A percentile compares a stretch with the other conserved stretches of the same genome.
Conservation (phyloP, 2,329 filamentous ascomycete genomes). For the Mycosphaerella arachidis region DNA sequence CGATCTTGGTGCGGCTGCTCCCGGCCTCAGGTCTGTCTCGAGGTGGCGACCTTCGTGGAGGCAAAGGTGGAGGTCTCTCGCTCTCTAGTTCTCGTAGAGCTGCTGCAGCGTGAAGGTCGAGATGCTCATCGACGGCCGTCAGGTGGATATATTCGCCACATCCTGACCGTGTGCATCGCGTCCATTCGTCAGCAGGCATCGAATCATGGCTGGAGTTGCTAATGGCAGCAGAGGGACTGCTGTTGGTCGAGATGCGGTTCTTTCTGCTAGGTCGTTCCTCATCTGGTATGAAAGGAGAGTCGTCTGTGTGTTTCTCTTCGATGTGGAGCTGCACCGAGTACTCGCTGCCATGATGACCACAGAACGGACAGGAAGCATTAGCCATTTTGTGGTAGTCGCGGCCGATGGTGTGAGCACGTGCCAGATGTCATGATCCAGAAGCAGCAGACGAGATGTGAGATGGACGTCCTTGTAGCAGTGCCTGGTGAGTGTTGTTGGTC, state of each 20-base stretch:
- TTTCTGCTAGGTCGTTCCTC: background rate
- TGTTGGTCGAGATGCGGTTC: background rate
- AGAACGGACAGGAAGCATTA: conserved; percentile 28
- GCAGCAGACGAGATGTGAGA: background rate
- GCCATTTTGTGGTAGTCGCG: conserved; percentile 20
- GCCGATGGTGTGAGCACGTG: background rate
- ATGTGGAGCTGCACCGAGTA: conserved; percentile 31
- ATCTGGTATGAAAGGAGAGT: conserved; percentile 22
- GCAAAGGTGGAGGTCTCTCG: conserved; percentile 23
- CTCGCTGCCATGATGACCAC: conserved; percentile 24
- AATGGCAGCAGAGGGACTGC: background rate
- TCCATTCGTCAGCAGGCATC: conserved; percentile 25
- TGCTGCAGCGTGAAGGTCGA: conserved; percentile 38
- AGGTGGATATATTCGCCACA: conserved; percentile 43
- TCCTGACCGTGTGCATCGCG: conserved; percentile 39
- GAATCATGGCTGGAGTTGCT: conserved; percentile 5
- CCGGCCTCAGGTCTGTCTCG: background rate
- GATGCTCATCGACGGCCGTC: conserved; percentile 43
- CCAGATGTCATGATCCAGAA: background rate
- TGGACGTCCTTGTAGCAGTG: background rate
- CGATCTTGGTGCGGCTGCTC: background rate
- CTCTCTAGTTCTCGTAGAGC: conserved; percentile 37
- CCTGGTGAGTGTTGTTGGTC: background rate
- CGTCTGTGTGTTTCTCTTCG: conserved; percentile 31
- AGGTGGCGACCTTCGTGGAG: conserved; percentile 13